Conservation (phyloP, 1,284 basidiomycete genomes). For the Inonotus hispidus region DNA sequence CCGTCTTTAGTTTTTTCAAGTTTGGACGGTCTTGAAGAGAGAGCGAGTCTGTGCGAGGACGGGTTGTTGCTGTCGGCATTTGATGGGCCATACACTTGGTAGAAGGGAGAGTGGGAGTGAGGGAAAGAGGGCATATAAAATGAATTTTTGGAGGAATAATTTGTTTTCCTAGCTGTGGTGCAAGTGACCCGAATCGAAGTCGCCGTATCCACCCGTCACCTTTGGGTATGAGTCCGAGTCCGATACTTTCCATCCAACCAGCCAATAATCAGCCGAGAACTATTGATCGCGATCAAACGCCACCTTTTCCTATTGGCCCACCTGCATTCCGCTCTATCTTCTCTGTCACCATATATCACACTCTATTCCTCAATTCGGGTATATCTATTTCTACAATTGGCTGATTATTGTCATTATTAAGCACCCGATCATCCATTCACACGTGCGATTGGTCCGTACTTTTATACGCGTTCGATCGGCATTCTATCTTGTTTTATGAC, state of each 20-base stretch:
- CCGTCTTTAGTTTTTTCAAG: constrained; percentile 11
- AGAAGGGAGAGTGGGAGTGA: background rate
- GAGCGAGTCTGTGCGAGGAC: constrained; percentile 1
- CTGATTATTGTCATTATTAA: background rate
- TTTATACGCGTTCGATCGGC: background rate
- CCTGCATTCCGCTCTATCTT: background rate
- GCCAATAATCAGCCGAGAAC: background rate
- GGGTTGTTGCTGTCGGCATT: background rate
- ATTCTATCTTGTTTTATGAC: background rate
- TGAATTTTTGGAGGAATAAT: background rate
- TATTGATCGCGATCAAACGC: background rate
- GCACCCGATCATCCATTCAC: background rate
- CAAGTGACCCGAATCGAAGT: background rate
- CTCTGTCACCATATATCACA: background rate
- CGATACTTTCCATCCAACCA: background rate
- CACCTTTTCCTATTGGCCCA: background rate
- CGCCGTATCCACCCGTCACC: background rate
- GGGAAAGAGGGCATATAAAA: background rate
- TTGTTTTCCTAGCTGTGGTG: background rate
- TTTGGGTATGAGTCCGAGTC: background rate
- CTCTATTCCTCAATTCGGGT: background rate
- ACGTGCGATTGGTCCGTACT: background rate
- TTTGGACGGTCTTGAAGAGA: background rate
- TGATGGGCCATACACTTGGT: background rate
- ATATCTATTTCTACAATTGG: background rate